phyloP scores from a whole-genome alignment of 257 asterid species.

The Eustoma russellianum region DNA sequence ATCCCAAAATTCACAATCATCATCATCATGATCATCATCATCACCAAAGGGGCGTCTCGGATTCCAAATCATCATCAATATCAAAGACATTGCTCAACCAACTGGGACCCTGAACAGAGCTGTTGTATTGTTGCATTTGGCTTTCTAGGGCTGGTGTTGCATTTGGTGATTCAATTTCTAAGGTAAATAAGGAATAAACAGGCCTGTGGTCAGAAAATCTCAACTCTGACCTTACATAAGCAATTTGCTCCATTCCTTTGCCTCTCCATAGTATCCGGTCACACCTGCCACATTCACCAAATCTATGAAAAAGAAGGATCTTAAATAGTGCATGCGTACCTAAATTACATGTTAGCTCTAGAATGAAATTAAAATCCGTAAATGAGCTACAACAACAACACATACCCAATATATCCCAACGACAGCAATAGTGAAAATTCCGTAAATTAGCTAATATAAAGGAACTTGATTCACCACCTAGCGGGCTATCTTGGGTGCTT shows the following conservation, averaged over 20 bases:
- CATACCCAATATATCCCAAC: too few species aligned
- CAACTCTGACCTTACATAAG: conserved; percentile 2
- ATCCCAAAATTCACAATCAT: too few species aligned
- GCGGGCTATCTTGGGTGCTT: too few species aligned
- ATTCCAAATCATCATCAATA: neutral
- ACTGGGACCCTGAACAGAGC: neutral
- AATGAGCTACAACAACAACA: too few species aligned
- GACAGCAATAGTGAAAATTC: too few species aligned
- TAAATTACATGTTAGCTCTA: too few species aligned
- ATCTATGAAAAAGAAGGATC: neutral
- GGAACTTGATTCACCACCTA: too few species aligned
- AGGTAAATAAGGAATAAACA: conserved; percentile 5
- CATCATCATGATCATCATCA: too few species aligned
- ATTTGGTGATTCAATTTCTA: neutral
- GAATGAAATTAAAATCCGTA: too few species aligned
- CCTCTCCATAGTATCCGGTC: conserved; percentile 6
- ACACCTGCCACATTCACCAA: neutral
- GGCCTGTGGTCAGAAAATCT: conserved; percentile 11
- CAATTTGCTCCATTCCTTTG: neutral
- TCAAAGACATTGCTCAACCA: neutral
- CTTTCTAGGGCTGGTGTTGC: neutral
- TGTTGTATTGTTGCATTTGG: neutral
- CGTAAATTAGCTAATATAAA: too few species aligned
- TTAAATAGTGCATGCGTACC: too few species aligned
- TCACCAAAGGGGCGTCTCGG: too few species aligned